Evolutionary conservation across 768 basidiomycete species (phyloP).

Genomic region (Wakefieldia striispora): DNA sequence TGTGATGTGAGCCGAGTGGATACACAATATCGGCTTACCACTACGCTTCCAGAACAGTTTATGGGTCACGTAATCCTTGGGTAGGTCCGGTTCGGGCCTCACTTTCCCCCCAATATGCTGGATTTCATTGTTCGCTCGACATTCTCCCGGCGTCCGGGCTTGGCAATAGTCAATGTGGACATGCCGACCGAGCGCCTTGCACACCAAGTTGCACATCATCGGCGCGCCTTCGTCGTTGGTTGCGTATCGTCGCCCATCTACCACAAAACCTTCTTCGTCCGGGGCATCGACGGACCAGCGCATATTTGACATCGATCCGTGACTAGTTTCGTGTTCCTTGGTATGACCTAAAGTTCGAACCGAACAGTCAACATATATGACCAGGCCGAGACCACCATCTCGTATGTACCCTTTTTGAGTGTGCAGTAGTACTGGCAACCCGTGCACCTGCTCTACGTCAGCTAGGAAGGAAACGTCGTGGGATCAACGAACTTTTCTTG

Average conservation of each 20-base stretch:
- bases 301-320: constrained; percentile 59
- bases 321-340: constrained; percentile 58
- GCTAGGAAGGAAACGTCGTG: background rate
- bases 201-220: constrained; percentile 61
- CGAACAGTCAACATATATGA: background rate
- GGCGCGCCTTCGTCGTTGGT: constrained; percentile 55
- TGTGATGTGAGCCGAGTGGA: background rate
- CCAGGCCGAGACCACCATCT: background rate
- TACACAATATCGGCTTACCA: constrained; percentile 33
- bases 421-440: constrained; percentile 60
- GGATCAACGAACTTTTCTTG: constrained; percentile 38
- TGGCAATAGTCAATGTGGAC: constrained; percentile 57
- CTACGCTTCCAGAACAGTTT: constrained; percentile 53
- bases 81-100: constrained; percentile 41
- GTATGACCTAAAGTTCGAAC: constrained; percentile 43
- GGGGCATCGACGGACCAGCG: constrained; percentile 54
- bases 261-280: constrained; percentile 45
- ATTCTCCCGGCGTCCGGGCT: constrained; percentile 32
- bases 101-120: constrained; percentile 43
- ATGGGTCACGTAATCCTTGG: constrained; percentile 59
- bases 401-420: constrained; percentile 49
- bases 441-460: constrained; percentile 39
- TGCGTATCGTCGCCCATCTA: constrained; percentile 52
- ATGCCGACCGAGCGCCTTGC: constrained; percentile 51
- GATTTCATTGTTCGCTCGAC: constrained; percentile 38